Evolutionary conservation across 139 green algal species (phyloP).

Genomic region (Chlorella sp.): DNA sequence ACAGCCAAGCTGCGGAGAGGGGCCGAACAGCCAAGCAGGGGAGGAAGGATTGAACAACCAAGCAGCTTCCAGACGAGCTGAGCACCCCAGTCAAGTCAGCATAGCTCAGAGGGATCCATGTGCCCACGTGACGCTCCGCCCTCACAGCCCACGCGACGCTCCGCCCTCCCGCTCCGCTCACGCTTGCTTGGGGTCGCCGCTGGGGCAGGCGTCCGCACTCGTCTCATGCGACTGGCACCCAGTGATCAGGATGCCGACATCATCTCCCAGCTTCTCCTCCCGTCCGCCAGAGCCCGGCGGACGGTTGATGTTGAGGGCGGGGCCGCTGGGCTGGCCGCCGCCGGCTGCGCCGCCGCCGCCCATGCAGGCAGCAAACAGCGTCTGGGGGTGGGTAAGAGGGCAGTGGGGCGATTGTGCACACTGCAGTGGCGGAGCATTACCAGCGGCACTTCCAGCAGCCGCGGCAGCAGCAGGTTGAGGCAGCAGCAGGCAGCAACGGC

Average conservation of each 20-base stretch:
- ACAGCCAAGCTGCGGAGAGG: no score
- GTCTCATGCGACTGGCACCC: constrained; percentile 73
- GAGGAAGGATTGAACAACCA: no score
- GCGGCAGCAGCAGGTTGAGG: no score
- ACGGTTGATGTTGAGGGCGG: not conserved
- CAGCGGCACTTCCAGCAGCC: no score
- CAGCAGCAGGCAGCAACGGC: not conserved
- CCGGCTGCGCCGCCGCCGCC: not conserved
- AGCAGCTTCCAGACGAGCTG: no score
- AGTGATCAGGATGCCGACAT: constrained; percentile 72
- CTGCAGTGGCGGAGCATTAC: no score
- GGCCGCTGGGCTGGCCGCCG: not conserved
- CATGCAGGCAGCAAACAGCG: not conserved
- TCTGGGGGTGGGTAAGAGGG: not conserved
- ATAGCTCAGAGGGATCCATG: no score
- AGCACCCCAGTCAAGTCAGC: no score
- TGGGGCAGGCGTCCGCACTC: constrained; percentile 70
- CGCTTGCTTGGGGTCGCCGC: constrained; percentile 58
- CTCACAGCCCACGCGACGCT: no score
- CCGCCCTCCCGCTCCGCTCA: not conserved
- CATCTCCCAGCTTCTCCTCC: constrained; percentile 33
- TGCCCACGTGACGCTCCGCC: no score
- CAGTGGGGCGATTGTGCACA: no score
- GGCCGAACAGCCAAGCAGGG: no score
- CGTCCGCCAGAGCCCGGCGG: not conserved